Base-by-base conservation (phyloP, 2,329 filamentous ascomycete genomes). In the Colletotrichum theobromicola region DNA sequence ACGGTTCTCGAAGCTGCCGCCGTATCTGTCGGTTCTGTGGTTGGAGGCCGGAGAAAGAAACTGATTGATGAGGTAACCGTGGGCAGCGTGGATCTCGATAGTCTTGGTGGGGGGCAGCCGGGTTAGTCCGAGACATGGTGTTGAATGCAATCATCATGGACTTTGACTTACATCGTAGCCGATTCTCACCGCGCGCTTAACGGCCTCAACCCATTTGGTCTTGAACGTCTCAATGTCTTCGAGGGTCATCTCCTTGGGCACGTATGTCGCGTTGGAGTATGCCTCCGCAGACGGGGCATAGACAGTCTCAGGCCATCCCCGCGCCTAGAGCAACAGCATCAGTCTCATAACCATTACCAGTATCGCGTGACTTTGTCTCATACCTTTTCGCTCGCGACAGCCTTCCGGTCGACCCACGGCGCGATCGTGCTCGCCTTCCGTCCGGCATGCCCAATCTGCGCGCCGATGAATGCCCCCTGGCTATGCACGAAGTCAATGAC, bases 391-490 rank as follows among this genome's bases (percentile, higher is more conserved):
- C 84, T 85, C 0, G 93, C 90, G n/a, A 89, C 82, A 26, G 86
- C 87, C 80, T 76, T 92, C 42, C 65, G 63, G 42, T 78, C 79
- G 4, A 94, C 81, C 91, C 92, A 94, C 0, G 90, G 89, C 0
- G 89, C 87, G 5, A 88, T 82, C 0, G 84, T 86, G 65, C 83
- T 86, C 0, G 88, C 88, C 79, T 91, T 91, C 10, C 89, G 83
- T 0, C 94, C 94, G 0, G 93, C 94, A 78, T 95, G 94, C 0
- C 85, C 93, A 4, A 95, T 85, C 81, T 95, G 93, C 60, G 94
- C 91, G 16, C 88, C 93, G 72, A 94, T 92, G 61, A 91, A 88
- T 77, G 93, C 89, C 77, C 86, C 87, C 79, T 95, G 93, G 24
- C 88, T 89, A 82, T 94, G 93, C 1, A 90, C 90, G 70, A 94